Evolutionary conservation across 2,329 filamentous ascomycete species (phyloP).

Genomic region (Erysiphe pulchra): DNA sequence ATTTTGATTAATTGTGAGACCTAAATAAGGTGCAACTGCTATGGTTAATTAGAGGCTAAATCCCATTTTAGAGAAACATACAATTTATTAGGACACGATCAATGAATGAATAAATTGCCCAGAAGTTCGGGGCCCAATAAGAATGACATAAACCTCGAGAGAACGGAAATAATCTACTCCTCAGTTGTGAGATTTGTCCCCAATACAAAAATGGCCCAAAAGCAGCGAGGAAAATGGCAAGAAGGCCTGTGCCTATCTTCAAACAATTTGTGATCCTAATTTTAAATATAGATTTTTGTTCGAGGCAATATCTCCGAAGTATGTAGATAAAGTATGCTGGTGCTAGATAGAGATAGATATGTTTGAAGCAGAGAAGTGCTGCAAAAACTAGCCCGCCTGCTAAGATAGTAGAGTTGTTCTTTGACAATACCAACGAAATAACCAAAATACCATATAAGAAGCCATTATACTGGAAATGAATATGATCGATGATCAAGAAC

Average conservation of each 20-base stretch:
- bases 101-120: conserved; percentile 85
- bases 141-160: conserved; percentile 84
- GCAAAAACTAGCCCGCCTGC: conserved; percentile 66
- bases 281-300: conserved; percentile 46
- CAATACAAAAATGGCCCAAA: conserved; percentile 72
- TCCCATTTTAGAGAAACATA: conserved; percentile 15
- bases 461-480: conserved; percentile 98
- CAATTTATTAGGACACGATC: conserved; percentile 63
- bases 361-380: conserved; percentile 72
- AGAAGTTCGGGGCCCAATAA: conserved; percentile 94
- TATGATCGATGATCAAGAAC: conserved; percentile 89
- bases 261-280: conserved; percentile 56
- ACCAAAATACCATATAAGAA: conserved; percentile 83
- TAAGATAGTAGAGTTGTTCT: conserved; percentile 48
- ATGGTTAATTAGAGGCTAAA: conserved; percentile 13
- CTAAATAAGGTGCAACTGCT: conserved; percentile 56
- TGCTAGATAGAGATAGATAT: conserved; percentile 91
- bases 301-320: conserved; percentile 70
- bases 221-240: conserved; percentile 46
- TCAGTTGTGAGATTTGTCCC: conserved; percentile 61
- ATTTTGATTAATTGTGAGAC: conserved; percentile 42
- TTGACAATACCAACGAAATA: conserved; percentile 61
- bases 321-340: conserved; percentile 90
- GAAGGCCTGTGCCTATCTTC: conserved; percentile 55
- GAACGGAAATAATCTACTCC: conserved; percentile 77